Base-by-base conservation (phyloP, 2,329 filamentous ascomycete species). In the Exophiala calicioides region DNA sequence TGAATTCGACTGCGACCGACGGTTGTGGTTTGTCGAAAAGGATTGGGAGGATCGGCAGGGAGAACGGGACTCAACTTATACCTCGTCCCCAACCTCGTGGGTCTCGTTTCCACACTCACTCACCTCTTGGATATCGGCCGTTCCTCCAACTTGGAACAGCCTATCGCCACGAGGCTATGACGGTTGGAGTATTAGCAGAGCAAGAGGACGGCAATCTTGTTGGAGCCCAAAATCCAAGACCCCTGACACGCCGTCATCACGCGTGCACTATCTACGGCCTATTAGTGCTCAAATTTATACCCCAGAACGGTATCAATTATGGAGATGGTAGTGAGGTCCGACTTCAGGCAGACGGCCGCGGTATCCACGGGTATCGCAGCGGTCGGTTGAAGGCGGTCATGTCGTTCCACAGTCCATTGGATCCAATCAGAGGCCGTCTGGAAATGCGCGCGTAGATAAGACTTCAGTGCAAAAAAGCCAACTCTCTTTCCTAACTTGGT, bases 401-500 rank as follows among this genome's bases (percentile, higher is more conserved):
- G 24, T 7, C 12, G 12, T 27, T 7, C 24, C 24, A 27, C 24
- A 12, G 24, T 7, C 7, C 24, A 7, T 12, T 7, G 7, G 7
- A 12, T 27, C 24, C 24, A 27, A 27, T 27, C 24, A 27, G 24
- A 29, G 21, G 32, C n/a, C n/a, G n/a, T n/a, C n/a, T n/a, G n/a
- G n/a, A n/a, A n/a, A n/a, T n/a, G n/a, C n/a, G n/a, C n/a, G n/a
- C n/a, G n/a, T n/a, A n/a, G n/a, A n/a, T n/a, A n/a, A n/a, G n/a
- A n/a, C n/a, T n/a, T n/a, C n/a, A 18, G 12, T 16, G 13, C 31
- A 34, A 30, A 20, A 33, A 35, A 12, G 24, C 21, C 10, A 48
- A 38, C 46, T 49, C 46, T 49, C 46, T 49, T 49, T 33, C 46
- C 46, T 49, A 49, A 40, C 21, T 13, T 20, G 40, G n/a, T n/a